phyloP scores from a whole-genome alignment of 495 filamentous ascomycete genomes.

The Staphylotrichum longicolle region DNA sequence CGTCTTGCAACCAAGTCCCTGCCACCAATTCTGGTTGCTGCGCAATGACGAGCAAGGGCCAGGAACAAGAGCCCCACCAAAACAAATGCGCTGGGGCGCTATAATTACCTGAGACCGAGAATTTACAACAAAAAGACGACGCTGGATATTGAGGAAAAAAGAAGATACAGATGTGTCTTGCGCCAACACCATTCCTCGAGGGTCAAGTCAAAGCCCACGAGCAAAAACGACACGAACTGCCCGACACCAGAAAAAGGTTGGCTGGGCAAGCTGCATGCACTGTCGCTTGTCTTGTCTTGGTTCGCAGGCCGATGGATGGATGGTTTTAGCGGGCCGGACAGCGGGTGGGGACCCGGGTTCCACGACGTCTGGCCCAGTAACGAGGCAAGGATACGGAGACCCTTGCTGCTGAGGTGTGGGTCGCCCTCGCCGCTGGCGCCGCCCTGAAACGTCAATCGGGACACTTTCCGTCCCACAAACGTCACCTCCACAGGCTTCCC shows the following conservation, averaged over 20 bases:
- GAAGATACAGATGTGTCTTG: neutral
- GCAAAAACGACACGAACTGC: neutral
- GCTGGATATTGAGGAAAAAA: neutral
- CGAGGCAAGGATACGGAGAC: slow-evolving; percentile 11
- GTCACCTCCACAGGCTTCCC: neutral
- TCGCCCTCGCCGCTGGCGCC: slow-evolving; percentile 9
- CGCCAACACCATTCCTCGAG: neutral
- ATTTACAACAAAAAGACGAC: neutral
- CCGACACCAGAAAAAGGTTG: neutral
- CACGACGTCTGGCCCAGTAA: slow-evolving; percentile 28
- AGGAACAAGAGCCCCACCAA: slow-evolving; percentile 11
- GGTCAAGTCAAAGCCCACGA: neutral
- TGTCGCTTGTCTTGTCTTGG: neutral
- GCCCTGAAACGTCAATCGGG: slow-evolving; percentile 13
- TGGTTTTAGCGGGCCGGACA: neutral
- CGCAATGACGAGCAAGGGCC: slow-evolving; percentile 13
- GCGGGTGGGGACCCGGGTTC: slow-evolving; percentile 9
- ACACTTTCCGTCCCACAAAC: neutral
- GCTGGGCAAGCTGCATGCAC: slow-evolving; percentile 3
- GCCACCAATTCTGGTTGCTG: slow-evolving; percentile 12
- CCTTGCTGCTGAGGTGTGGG: neutral
- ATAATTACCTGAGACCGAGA: neutral
- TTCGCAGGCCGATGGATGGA: neutral
- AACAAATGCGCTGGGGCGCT: slow-evolving; percentile 4
- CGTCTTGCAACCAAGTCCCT: neutral